Base-by-base conservation (phyloP, 208 protist genomes). In the Sergeia podlipaevii region DNA sequence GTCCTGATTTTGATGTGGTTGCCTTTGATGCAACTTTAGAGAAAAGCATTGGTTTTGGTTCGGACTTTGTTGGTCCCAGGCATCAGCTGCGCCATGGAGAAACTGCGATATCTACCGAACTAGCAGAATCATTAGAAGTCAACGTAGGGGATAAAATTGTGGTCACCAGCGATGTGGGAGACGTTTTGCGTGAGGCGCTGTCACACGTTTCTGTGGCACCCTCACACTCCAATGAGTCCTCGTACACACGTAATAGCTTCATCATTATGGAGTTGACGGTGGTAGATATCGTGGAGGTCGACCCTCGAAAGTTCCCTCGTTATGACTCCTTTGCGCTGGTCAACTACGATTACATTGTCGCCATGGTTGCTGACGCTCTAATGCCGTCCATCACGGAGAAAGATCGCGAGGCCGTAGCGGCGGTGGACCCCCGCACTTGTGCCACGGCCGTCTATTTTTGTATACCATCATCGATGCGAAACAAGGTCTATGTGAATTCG, bases 391-490 rank as follows among this genome's bases (percentile, higher is more conserved):
- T 80, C 4, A 15, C 59, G 1, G 0, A 23, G 0, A 46, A 44
- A 10, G 63, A 73, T 4, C 46, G 48, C 0, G 29, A 32, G 4
- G 5, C 15, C 23, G 41, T 85, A 20, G 59, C 60, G 0, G 1
- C 20, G 20, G 21, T 32, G 0, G 15, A 63, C 33, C 37, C 77
- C 21, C 36, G 42, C 6, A 51, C 52, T 11, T 73, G 54, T 53
- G 74, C 81, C 0, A 69, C 66, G 0, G 41, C 43, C 3, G 50
- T 89, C 41, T 37, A 73, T 27, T 80, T 93, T 42, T 70, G 72
- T 20, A 61, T 93, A 23, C 32, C 60, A 3, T 44, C 33, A 8
- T 15, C 10, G 10, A 7, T 33, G 21, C 74, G 81, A 27, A 42
- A 54, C 7, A 28, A 54, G 11, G 57, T 49, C 2, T 90, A 90